Percentiles rank a stretch among this genome's conserved stretches.
Conservation (phyloP, 805 yeast genomes). For the Wickerhamomyces strasburgensis region DNA sequence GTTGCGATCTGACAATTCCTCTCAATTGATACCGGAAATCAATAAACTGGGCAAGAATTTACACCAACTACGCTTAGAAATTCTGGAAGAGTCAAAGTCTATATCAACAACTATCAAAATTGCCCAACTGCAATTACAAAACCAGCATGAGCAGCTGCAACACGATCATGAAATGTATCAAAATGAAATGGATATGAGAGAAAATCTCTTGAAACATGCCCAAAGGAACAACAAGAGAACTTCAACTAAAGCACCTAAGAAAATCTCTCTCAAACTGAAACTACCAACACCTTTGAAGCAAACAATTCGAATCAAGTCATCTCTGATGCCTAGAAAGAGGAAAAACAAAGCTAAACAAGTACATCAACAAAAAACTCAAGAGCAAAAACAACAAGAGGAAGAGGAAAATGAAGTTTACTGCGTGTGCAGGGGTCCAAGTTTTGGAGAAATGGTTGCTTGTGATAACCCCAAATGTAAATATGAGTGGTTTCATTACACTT, state of each 20-base stretch:
- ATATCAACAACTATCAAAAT: conserved; percentile 19
- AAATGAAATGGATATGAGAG: conserved; percentile 20
- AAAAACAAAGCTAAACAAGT: not conserved
- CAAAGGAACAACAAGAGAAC: conserved; percentile 20
- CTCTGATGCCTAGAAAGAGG: not conserved
- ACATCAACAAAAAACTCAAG: conserved; percentile 1
- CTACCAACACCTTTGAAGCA: not conserved
- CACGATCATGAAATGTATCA: conserved; percentile 24
- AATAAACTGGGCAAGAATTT: conserved; percentile 16
- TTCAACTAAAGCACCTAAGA: conserved; percentile 4
- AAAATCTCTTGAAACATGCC: conserved; percentile 11
- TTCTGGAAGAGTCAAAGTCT: conserved; percentile 28
- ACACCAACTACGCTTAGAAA: conserved; percentile 23
- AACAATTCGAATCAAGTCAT: too few relatives aligned
- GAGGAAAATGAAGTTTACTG: conserved; percentile 36
- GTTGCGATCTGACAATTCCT: conserved; percentile 3
- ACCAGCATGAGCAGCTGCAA: conserved; percentile 22
- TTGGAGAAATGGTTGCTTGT: conserved; percentile 88
- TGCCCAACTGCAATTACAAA: conserved; percentile 19
- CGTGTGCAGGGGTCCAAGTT: conserved; percentile 39
- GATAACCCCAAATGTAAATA: conserved; percentile 68
- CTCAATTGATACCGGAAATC: not conserved
- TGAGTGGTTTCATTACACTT: conserved; percentile 79
- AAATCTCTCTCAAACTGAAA: conserved; percentile 1
- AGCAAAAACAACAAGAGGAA: conserved; percentile 6